Evolutionary conservation across 2,329 filamentous ascomycete genomes (phyloP).

Genomic region (Claviceps quebecensis): DNA sequence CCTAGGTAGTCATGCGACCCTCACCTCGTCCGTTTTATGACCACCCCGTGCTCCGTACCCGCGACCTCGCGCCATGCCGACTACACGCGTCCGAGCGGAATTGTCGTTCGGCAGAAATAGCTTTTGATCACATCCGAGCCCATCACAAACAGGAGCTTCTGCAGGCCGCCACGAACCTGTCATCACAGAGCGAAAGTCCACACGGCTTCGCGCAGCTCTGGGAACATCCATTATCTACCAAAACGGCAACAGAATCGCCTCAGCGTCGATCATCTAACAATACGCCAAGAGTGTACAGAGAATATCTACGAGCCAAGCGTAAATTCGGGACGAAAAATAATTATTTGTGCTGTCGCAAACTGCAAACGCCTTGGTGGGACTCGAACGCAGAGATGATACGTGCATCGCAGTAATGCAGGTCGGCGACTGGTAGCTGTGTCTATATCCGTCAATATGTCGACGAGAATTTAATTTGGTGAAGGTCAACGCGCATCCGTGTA

Average conservation of each 20-base stretch:
- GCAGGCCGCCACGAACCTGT: neutral
- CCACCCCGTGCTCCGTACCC: neutral
- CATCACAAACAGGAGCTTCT: neutral
- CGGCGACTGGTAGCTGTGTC: neutral
- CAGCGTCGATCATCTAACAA: neutral
- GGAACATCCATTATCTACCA: neutral
- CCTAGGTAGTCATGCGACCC: neutral
- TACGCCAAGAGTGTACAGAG: neutral
- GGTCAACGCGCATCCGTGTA: no score
- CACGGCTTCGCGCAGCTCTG: neutral
- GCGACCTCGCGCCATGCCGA: neutral
- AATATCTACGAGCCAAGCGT: neutral
- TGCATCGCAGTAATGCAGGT: neutral
- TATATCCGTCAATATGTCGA: neutral
- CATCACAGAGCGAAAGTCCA: neutral
- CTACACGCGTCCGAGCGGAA: neutral
- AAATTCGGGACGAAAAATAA: no score
- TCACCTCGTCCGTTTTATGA: neutral
- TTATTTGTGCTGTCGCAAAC: neutral
- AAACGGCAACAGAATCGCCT: neutral
- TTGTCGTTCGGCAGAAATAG: neutral
- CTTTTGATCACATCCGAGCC: neutral
- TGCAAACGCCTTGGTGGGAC: conserved; percentile 6
- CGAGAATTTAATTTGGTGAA: neutral
- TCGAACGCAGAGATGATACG: neutral